These are phyloP conservation scores for Pichia cactophila DNA, from an alignment of 1,139 yeast genomes.

Conservation along the genomic window DNA sequence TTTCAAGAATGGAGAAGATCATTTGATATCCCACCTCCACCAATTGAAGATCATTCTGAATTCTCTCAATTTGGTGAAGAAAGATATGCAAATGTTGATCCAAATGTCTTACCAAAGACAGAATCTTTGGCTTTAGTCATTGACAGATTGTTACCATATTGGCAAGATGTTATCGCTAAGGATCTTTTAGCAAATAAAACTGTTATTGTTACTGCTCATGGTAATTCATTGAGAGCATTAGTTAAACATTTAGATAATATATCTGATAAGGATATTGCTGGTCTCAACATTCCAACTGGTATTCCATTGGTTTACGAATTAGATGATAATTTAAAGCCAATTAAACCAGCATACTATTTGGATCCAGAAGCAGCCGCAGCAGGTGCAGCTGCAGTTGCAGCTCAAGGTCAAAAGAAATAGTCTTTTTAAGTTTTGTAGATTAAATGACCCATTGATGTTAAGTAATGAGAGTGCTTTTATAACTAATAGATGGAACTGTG, in stretches of 20 bases:
- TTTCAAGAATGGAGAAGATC: slow-evolving; percentile 99
- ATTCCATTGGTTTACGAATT: slow-evolving; percentile 97
- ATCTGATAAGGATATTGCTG: slow-evolving; percentile 88
- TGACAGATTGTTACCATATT: slow-evolving; percentile 96
- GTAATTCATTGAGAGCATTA: slow-evolving; percentile 95
- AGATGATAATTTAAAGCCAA: slow-evolving; percentile 79
- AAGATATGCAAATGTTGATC: slow-evolving; percentile 80
- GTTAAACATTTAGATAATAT: slow-evolving; percentile 95
- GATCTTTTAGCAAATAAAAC: slow-evolving; percentile 84
- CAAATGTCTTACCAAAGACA: slow-evolving; percentile 81
- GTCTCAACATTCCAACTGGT: slow-evolving; percentile 97
- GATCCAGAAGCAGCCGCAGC: slow-evolving; percentile 99
- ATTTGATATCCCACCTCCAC: slow-evolving; percentile 94
- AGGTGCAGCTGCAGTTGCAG: slow-evolving; percentile 99
- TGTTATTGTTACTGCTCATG: slow-evolving; percentile 93
- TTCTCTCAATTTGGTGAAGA: slow-evolving; percentile 81
- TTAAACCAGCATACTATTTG: slow-evolving; percentile 90
- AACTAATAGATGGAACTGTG: not conserved
- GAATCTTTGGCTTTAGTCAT: slow-evolving; percentile 93
- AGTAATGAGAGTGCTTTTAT: not conserved
- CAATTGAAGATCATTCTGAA: slow-evolving; percentile 66
- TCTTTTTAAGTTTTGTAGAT: not conserved
- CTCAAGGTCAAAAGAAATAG: slow-evolving; percentile 73
- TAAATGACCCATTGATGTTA: not conserved
- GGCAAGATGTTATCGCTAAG: slow-evolving; percentile 88